phyloP scores from a whole-genome alignment of 225 moss, liverwort and hornwort species.

The Bryum argenteum region DNA sequence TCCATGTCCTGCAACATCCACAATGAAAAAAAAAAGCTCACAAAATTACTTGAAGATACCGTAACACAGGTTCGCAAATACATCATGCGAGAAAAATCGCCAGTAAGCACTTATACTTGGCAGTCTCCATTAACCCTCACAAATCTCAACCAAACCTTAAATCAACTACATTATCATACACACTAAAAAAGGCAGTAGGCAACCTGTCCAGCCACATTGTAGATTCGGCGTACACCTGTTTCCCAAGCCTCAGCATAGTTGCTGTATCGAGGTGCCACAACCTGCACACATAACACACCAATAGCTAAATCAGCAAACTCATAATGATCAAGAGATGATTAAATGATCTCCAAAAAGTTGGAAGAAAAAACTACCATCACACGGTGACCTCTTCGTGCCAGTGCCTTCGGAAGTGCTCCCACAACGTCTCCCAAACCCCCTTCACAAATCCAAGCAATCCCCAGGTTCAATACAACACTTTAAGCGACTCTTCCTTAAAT shows the following conservation, averaged over 20 bases:
- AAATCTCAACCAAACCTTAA: background rate
- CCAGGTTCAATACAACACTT: too few relatives aligned
- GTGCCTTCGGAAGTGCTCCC: slow-evolving; percentile 83
- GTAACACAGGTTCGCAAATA: slow-evolving; percentile 1
- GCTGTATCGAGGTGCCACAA: slow-evolving; percentile 77
- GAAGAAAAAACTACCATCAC: slow-evolving; percentile 57
- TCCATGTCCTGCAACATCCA: slow-evolving; percentile 61
- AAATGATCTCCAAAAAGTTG: background rate
- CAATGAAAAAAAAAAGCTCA: slow-evolving; percentile 1
- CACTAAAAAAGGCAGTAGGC: background rate
- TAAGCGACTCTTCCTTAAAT: background rate
- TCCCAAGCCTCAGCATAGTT: slow-evolving; percentile 83
- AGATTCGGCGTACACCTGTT: slow-evolving; percentile 70
- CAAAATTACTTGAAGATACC: background rate
- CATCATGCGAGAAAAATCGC: slow-evolving; percentile 11
- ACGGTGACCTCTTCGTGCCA: slow-evolving; percentile 83
- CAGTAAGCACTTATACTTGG: background rate
- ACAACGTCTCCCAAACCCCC: slow-evolving; percentile 88
- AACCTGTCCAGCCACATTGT: slow-evolving; percentile 78
- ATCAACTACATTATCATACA: background rate
- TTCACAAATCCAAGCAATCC: slow-evolving; percentile 33
- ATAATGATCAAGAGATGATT: background rate
- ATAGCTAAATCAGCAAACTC: background rate
- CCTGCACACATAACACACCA: slow-evolving; percentile 41
- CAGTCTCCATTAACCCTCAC: background rate